These are phyloP conservation scores for Oidium heveae DNA, from an alignment of 2,329 filamentous ascomycete species.

Conservation along the genomic window DNA sequence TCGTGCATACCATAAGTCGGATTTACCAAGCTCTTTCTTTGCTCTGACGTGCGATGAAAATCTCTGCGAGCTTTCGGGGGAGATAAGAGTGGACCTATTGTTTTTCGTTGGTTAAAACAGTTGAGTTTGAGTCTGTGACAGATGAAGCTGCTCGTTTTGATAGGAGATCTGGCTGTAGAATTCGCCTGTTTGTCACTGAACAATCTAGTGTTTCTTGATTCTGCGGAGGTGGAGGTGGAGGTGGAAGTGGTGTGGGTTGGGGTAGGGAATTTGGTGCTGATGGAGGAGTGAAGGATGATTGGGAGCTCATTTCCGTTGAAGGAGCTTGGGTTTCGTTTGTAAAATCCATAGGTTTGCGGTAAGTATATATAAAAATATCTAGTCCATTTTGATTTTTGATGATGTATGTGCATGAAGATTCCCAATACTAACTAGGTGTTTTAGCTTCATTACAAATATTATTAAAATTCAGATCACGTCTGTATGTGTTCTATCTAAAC, in stretches of 20 bases:
- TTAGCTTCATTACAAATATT: no score
- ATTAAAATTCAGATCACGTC: no score
- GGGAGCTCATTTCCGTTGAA: not conserved
- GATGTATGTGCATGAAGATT: no score
- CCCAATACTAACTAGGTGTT: no score
- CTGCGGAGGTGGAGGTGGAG: not conserved
- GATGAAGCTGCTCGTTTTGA: no score
- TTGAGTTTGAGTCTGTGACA: not conserved
- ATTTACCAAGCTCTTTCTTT: not conserved
- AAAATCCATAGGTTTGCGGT: not conserved
- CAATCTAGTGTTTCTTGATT: not conserved
- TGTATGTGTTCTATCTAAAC: no score
- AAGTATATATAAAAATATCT: no score
- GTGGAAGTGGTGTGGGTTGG: not conserved
- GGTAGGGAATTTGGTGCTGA: not conserved
- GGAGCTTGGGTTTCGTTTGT: not conserved
- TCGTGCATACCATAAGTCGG: not conserved
- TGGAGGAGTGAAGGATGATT: not conserved
- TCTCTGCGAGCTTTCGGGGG: not conserved
- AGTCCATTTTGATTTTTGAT: no score
- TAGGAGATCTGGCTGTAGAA: no score
- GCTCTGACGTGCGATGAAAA: not conserved
- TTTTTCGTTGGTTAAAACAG: not conserved
- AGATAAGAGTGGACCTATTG: not conserved
- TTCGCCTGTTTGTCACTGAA: no score